These are phyloP conservation scores for Eutrema salsugineum DNA, from an alignment of 441 rosid species.

Conservation along the genomic window DNA sequence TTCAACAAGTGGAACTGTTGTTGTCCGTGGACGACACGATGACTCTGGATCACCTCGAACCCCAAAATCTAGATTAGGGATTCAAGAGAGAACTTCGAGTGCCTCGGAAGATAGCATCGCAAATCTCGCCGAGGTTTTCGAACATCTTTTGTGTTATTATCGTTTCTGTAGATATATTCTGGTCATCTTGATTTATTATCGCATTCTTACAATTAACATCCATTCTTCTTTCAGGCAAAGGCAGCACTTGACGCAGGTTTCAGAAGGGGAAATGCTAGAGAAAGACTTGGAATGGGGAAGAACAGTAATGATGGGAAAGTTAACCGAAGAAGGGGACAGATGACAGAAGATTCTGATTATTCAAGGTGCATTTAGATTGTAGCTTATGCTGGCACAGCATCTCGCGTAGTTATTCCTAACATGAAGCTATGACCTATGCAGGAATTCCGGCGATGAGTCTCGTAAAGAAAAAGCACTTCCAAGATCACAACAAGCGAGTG, in stretches of 20 bases:
- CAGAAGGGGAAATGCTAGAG: slow-evolving; percentile 72
- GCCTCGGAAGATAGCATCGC: slow-evolving; percentile 83
- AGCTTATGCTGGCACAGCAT: background rate
- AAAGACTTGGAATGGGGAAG: slow-evolving; percentile 55
- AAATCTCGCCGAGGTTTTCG: slow-evolving; percentile 78
- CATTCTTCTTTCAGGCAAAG: slow-evolving; percentile 54
- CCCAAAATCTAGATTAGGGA: slow-evolving; percentile 77
- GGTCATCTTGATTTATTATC: background rate
- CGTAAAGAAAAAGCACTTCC: slow-evolving; percentile 50
- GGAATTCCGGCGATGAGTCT: slow-evolving; percentile 54
- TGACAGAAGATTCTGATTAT: slow-evolving; percentile 55
- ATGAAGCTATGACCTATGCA: slow-evolving; percentile 20
- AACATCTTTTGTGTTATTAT: background rate
- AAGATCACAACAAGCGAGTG: slow-evolving; percentile 50
- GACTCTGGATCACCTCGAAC: slow-evolving; percentile 77
- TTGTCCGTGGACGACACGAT: slow-evolving; percentile 69
- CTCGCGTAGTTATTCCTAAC: slow-evolving; percentile 20
- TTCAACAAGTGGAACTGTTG: slow-evolving; percentile 87
- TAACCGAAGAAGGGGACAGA: slow-evolving; percentile 51
- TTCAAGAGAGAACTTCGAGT: slow-evolving; percentile 74
- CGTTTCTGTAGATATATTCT: background rate
- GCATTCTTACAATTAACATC: slow-evolving; percentile 4
- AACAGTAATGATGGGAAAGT: slow-evolving; percentile 48
- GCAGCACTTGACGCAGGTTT: slow-evolving; percentile 72
- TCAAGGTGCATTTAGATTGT: slow-evolving; percentile 53